These are phyloP conservation scores for Podila verticillata DNA, from an alignment of 192 early-diverging fungal species.

Conservation along the genomic window DNA sequence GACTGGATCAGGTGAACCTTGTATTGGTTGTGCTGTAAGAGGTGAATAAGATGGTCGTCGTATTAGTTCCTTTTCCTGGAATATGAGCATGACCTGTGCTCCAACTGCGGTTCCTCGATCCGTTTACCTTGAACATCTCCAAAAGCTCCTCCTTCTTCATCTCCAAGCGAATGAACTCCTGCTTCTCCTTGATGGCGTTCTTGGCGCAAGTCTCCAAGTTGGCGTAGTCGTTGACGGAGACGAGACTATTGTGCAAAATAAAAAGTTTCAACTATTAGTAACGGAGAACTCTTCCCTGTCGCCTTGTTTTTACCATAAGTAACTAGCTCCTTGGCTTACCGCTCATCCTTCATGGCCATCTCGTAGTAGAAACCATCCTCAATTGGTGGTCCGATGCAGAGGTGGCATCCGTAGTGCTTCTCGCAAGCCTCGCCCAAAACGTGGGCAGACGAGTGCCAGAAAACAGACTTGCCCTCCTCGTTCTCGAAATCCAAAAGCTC, in stretches of 20 bases:
- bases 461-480: slow-evolving; percentile 92
- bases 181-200: slow-evolving; percentile 94
- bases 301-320: not conserved
- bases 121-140: slow-evolving; percentile 89
- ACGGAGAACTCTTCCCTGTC: too few species aligned
- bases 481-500: slow-evolving; percentile 96
- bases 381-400: slow-evolving; percentile 96
- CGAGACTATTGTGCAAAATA: slow-evolving; percentile 57
- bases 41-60: not conserved
- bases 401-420: slow-evolving; percentile 96
- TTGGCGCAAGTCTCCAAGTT: slow-evolving; percentile 88
- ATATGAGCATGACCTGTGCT: too few species aligned
- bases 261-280: too few species aligned
- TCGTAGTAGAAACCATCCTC: slow-evolving; percentile 98
- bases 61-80: not conserved
- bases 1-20: slow-evolving; percentile 94
- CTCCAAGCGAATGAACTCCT: slow-evolving; percentile 91
- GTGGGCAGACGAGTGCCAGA: slow-evolving; percentile 99
- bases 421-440: slow-evolving; percentile 98
- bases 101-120: not conserved
- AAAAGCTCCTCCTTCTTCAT: slow-evolving; percentile 90
- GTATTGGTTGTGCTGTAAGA: slow-evolving; percentile 89
- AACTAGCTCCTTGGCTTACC: slow-evolving; percentile 7
- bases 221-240: slow-evolving; percentile 86
- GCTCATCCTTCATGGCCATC: slow-evolving; percentile 83